phyloP scores from a whole-genome alignment of 1,284 basidiomycete genomes.

The Malassezia brasiliensis region DNA sequence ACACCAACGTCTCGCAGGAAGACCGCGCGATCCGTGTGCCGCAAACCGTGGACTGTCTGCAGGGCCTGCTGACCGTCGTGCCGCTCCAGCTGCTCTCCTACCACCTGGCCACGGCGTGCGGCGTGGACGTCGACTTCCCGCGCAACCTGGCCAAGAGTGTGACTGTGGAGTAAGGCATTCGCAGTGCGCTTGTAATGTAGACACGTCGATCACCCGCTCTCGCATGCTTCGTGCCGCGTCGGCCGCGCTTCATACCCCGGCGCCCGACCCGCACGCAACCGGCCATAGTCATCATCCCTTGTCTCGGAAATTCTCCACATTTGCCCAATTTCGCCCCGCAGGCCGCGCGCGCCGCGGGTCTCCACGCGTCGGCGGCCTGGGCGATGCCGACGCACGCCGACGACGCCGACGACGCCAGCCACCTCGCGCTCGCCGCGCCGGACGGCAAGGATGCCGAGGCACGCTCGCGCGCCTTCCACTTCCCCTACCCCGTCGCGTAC shows the following conservation, averaged over 20 bases:
- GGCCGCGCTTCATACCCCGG: too few species aligned
- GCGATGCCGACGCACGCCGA: too few species aligned
- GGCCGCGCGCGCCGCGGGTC: too few species aligned
- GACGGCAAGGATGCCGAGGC: background rate
- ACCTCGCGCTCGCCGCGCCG: conserved; percentile 5
- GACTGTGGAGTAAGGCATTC: conserved; percentile 31
- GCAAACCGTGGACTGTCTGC: conserved; percentile 83
- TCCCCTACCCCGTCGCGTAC: conserved; percentile 58
- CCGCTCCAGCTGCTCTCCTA: conserved; percentile 93
- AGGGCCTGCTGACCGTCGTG: conserved; percentile 92
- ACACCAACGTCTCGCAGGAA: conserved; percentile 63
- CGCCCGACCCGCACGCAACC: background rate
- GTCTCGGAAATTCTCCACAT: too few species aligned
- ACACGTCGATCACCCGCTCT: background rate
- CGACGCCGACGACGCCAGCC: background rate
- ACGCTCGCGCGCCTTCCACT: conserved; percentile 22
- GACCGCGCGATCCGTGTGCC: conserved; percentile 69
- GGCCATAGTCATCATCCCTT: too few species aligned
- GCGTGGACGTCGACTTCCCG: conserved; percentile 97
- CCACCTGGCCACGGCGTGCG: conserved; percentile 87
- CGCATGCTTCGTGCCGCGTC: background rate
- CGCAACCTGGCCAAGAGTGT: conserved; percentile 65
- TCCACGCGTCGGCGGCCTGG: too few species aligned
- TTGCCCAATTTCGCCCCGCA: background rate
- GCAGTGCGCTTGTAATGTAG: background rate